Conservation (phyloP, 1,139 yeast species). For the Pichia sp. region DNA sequence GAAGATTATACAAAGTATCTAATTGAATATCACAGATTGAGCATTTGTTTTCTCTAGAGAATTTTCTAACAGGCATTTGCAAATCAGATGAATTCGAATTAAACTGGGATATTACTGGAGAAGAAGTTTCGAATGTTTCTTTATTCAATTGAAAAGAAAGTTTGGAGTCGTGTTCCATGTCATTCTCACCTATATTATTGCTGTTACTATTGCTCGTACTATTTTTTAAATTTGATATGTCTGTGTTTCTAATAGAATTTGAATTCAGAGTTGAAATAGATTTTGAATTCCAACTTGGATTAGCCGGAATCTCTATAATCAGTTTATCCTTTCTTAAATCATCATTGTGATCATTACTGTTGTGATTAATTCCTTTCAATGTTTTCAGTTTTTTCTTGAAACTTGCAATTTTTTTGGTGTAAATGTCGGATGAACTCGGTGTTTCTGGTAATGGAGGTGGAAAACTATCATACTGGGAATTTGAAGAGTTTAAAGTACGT, state of each 20-base stretch:
- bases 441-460: conserved; percentile 15
- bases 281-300: too few relatives aligned
- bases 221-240: too few relatives aligned
- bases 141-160: too few relatives aligned
- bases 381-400: conserved; percentile 15
- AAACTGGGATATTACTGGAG: conserved; percentile 5
- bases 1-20: conserved; percentile 19
- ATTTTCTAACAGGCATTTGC: conserved; percentile 1
- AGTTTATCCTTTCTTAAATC: too few relatives aligned
- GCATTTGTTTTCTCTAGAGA: conserved; percentile 19
- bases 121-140: conserved; percentile 5
- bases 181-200: too few relatives aligned
- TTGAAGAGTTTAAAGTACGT: neutral
- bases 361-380: conserved; percentile 2
- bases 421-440: conserved; percentile 8
- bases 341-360: too few relatives aligned
- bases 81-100: neutral
- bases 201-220: too few relatives aligned
- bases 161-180: too few relatives aligned
- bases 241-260: too few relatives aligned
- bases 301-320: too few relatives aligned
- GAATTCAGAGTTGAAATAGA: too few relatives aligned
- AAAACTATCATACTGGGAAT: neutral
- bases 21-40: conserved; percentile 32
- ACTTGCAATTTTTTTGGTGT: conserved; percentile 10